phyloP scores from a whole-genome alignment of 441 rosid genomes.

The Mallotus repandus region DNA sequence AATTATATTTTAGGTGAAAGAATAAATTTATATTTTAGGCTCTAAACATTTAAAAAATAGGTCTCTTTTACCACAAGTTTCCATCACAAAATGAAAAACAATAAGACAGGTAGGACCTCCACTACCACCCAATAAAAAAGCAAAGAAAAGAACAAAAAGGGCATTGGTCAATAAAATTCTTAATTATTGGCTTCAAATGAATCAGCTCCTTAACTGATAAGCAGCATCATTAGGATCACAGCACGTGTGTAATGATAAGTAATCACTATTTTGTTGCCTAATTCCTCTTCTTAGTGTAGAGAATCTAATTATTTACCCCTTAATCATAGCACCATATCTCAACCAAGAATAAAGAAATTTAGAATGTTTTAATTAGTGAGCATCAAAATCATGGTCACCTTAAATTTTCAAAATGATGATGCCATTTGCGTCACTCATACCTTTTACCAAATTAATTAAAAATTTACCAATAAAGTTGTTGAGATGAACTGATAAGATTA shows the following conservation, averaged over 20 bases:
- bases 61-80: background rate
- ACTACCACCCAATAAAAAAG: background rate
- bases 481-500: too few species aligned
- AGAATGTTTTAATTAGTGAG: constrained; percentile 3
- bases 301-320: constrained; percentile 17
- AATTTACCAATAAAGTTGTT: too few species aligned
- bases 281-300: constrained; percentile 10
- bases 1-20: too few species aligned
- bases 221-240: constrained; percentile 39
- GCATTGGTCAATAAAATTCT: constrained; percentile 27
- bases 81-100: constrained; percentile 7
- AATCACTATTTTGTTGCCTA: constrained; percentile 25
- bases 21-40: too few species aligned
- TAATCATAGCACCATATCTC: constrained; percentile 17
- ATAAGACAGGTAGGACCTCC: background rate
- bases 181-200: constrained; percentile 17
- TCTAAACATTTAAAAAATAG: background rate
- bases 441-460: background rate
- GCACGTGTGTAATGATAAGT: constrained; percentile 67
- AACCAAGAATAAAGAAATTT: background rate
- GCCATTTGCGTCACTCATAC: background rate
- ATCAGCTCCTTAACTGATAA: constrained; percentile 37
- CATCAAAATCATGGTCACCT: constrained; percentile 4
- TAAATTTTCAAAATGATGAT: background rate
- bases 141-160: background rate